Percentiles rank a stretch among this genome's conserved stretches.
These are phyloP conservation scores for Pseudomassariella vexata DNA, from an alignment of 2,329 filamentous ascomycete genomes.

Conservation along the genomic window DNA sequence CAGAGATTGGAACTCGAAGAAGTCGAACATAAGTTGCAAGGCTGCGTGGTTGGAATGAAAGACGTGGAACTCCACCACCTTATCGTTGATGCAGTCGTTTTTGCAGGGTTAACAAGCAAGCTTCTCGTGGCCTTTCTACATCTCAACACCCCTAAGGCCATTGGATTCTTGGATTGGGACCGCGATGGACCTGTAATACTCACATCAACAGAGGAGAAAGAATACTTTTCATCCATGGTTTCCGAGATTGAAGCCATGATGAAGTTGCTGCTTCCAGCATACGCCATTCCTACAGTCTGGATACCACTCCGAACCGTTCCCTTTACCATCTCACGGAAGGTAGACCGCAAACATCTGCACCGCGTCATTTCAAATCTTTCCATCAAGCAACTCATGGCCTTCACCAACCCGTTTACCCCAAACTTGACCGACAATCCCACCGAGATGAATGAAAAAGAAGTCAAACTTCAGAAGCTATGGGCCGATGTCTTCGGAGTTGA, in stretches of 20 bases:
- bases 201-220: background rate
- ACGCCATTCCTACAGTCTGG: constrained; percentile 2
- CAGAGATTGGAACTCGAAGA: constrained; percentile 2
- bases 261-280: background rate
- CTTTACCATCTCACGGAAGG: constrained; percentile 2
- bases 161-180: constrained; percentile 1
- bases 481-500: constrained; percentile 2
- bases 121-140: constrained; percentile 2
- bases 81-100: constrained; percentile 1
- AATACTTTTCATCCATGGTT: background rate
- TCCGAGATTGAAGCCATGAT: background rate
- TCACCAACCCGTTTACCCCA: constrained; percentile 1
- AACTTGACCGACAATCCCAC: background rate
- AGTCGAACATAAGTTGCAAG: background rate
- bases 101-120: background rate
- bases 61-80: background rate
- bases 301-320: constrained; percentile 2
- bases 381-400: constrained; percentile 1
- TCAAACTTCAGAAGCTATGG: constrained; percentile 4
- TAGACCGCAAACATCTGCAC: constrained; percentile 1
- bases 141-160: background rate
- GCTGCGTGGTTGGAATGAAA: background rate
- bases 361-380: background rate
- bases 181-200: background rate
- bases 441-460: background rate